Evolutionary conservation across 2,329 filamentous ascomycete genomes (phyloP).

Genomic region (Tolypocladium tropicale): DNA sequence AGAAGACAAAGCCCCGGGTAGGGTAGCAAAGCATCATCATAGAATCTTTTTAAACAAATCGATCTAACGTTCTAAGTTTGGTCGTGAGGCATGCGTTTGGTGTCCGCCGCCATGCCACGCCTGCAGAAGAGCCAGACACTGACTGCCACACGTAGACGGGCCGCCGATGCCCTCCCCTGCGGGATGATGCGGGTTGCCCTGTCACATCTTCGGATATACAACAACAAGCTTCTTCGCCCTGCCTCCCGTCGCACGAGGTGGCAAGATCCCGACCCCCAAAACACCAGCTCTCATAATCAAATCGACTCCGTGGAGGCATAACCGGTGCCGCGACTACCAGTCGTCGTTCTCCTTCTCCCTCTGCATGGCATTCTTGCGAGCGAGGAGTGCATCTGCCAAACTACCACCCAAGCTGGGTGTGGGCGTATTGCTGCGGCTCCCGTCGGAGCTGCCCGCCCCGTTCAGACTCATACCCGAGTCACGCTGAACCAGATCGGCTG

Average conservation of each 20-base stretch:
- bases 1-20: background rate
- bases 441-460: slow-evolving; percentile 42
- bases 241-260: background rate
- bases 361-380: slow-evolving; percentile 67
- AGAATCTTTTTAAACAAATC: background rate
- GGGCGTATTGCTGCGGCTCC: slow-evolving; percentile 61
- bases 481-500: slow-evolving; percentile 56
- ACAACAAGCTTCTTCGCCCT: background rate
- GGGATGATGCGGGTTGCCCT: background rate
- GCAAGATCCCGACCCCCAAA: background rate
- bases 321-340: slow-evolving; percentile 35
- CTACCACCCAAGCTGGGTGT: slow-evolving; percentile 63
- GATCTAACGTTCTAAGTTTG: background rate
- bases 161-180: background rate
- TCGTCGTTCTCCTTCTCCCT: slow-evolving; percentile 60
- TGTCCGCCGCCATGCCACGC: background rate
- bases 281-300: background rate
- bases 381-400: slow-evolving; percentile 67
- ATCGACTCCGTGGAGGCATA: background rate
- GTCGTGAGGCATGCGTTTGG: background rate
- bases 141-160: background rate
- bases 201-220: background rate
- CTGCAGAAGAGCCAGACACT: background rate
- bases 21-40: background rate
- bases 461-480: slow-evolving; percentile 60